Conservation (phyloP, 73 alveolate species). For the Paraurostyla sp. region DNA sequence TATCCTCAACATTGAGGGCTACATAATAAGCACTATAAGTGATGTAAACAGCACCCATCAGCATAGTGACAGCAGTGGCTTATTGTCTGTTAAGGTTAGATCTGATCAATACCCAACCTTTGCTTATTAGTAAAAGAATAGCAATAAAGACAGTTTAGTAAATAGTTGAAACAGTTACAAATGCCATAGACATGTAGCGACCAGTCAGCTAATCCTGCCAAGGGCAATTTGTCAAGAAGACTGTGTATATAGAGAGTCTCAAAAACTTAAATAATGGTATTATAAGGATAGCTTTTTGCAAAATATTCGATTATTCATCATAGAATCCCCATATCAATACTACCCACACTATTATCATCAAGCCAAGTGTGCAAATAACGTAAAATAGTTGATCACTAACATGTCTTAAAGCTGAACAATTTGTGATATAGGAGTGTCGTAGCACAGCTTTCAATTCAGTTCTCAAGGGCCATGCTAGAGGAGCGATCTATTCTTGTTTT, state of each 20-base stretch:
- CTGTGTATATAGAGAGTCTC: background rate
- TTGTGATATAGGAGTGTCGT: too few species aligned
- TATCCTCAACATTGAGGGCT: too few species aligned
- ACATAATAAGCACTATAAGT: conserved; percentile 53
- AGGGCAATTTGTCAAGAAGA: background rate
- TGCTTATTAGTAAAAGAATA: background rate
- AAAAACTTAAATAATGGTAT: background rate
- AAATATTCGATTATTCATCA: background rate
- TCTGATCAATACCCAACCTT: conserved; percentile 44
- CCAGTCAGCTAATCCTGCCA: background rate
- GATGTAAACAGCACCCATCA: conserved; percentile 55
- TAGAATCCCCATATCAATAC: background rate
- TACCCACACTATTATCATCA: background rate
- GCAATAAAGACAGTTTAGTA: background rate
- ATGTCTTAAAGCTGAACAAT: background rate
- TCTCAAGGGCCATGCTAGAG: too few species aligned
- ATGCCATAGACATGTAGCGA: conserved; percentile 17
- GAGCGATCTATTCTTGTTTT: too few species aligned
- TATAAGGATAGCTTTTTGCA: background rate
- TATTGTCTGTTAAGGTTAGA: conserved; percentile 1
- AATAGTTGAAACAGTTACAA: conserved; percentile 1
- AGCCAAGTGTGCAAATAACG: background rate
- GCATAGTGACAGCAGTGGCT: background rate
- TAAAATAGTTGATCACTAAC: background rate
- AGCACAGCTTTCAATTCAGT: too few species aligned